Evolutionary conservation across 169 alveolate genomes (phyloP).

Genomic region (Plasmodium berghei): DNA sequence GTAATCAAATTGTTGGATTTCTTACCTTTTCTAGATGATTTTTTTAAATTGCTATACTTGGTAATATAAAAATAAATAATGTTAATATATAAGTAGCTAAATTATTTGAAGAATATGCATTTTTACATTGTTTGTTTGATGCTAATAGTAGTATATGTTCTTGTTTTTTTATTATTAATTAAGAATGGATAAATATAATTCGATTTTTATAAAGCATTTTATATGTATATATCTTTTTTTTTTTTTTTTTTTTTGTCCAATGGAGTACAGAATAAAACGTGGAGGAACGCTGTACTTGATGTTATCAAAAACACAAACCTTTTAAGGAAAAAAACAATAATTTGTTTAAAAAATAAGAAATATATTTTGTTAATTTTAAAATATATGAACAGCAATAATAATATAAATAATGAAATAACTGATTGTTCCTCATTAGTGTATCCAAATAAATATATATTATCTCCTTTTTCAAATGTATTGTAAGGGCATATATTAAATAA

Average conservation of each 20-base stretch:
- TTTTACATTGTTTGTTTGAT: neutral
- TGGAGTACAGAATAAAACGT: constrained; percentile 8
- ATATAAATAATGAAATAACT: neutral
- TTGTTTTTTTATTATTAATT: neutral
- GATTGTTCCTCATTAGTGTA: neutral
- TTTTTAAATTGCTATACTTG: constrained; percentile 36
- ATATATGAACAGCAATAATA: constrained; percentile 15
- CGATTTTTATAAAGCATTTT: too few species aligned
- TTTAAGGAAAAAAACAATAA: constrained; percentile 11
- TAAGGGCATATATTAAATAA: constrained; percentile 6
- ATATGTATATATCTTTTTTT: neutral
- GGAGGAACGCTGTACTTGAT: constrained; percentile 30
- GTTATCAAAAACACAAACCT: constrained; percentile 30
- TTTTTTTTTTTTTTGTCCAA: too few species aligned
- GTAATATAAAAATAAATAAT: neutral
- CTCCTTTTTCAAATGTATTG: constrained; percentile 27
- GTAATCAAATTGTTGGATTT: constrained; percentile 23
- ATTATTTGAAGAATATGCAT: neutral
- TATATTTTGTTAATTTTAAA: constrained; percentile 34
- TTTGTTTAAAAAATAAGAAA: constrained; percentile 31
- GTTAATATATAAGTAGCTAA: neutral
- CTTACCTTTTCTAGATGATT: constrained; percentile 39
- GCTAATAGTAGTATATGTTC: neutral
- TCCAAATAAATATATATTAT: neutral
- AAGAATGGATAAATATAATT: too few species aligned